A percentile compares a stretch with the other conserved stretches of the same genome.
Conservation (phyloP, 2,329 filamentous ascomycete species). For the Nigrospora sphaerica region DNA sequence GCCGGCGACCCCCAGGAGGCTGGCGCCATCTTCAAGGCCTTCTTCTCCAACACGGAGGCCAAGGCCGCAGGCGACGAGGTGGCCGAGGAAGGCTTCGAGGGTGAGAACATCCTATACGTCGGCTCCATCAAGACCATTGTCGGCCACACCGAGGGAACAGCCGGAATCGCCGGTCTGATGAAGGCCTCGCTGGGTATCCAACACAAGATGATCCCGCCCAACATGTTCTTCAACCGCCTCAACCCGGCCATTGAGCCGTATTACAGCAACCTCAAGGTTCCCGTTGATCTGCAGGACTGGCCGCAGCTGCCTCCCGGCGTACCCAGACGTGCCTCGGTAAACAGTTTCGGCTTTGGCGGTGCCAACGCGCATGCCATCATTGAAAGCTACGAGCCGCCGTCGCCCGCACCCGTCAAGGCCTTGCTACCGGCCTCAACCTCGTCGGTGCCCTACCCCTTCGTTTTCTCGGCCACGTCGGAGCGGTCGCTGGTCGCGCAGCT, state of each 20-base stretch:
- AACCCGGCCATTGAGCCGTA: slow-evolving; percentile 31
- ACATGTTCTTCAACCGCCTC: slow-evolving; percentile 31
- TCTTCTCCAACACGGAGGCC: slow-evolving; percentile 23
- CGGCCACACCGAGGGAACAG: slow-evolving; percentile 31
- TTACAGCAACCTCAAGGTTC: slow-evolving; percentile 24
- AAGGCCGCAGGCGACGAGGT: slow-evolving; percentile 14
- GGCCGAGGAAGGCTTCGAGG: neutral
- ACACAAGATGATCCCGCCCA: slow-evolving; percentile 30
- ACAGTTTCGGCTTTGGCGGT: slow-evolving; percentile 10
- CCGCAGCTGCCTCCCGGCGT: slow-evolving; percentile 23
- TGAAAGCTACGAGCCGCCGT: neutral
- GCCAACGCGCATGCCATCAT: slow-evolving; percentile 16
- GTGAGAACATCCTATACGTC: slow-evolving; percentile 19
- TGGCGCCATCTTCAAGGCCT: slow-evolving; percentile 31
- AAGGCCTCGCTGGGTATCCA: slow-evolving; percentile 34
- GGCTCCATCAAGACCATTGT: slow-evolving; percentile 37
- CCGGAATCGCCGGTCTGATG: slow-evolving; percentile 35
- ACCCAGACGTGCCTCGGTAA: slow-evolving; percentile 18
- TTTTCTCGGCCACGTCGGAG: too few relatives aligned
- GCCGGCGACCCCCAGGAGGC: slow-evolving; percentile 36
- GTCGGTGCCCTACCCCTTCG: neutral
- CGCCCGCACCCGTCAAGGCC: too few relatives aligned
- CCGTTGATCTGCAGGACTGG: slow-evolving; percentile 23
- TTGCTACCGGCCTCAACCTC: too few relatives aligned
- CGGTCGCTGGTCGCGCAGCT: too few relatives aligned